Conservation (phyloP, 2,329 filamentous ascomycete genomes). For the Nigrospora osmanthi region DNA sequence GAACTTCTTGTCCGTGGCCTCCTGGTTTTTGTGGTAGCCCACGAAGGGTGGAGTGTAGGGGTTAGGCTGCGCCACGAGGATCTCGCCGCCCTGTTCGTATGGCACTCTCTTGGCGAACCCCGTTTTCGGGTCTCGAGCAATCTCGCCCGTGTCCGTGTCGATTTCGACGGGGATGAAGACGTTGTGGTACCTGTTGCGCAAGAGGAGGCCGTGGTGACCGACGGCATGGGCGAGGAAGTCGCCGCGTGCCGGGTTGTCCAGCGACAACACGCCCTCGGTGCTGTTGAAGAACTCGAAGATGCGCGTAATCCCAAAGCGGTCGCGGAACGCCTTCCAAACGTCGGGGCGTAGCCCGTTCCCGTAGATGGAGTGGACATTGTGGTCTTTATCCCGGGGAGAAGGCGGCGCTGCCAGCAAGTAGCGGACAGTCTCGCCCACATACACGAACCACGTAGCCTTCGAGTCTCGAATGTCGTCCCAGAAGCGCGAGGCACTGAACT, state of each 20-base stretch:
- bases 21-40: slow-evolving; percentile 60
- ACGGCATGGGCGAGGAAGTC: slow-evolving; percentile 58
- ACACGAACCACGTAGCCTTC: slow-evolving; percentile 62
- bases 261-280: slow-evolving; percentile 60
- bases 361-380: slow-evolving; percentile 51
- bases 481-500: slow-evolving; percentile 63
- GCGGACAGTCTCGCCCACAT: slow-evolving; percentile 70
- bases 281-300: slow-evolving; percentile 73
- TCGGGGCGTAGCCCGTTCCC: slow-evolving; percentile 64
- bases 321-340: slow-evolving; percentile 57
- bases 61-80: slow-evolving; percentile 51
- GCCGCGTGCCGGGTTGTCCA: slow-evolving; percentile 53
- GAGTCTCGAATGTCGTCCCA: slow-evolving; percentile 66
- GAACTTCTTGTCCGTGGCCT: slow-evolving; percentile 61
- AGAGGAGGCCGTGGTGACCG: slow-evolving; percentile 61
- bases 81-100: slow-evolving; percentile 67
- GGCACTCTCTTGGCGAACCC: slow-evolving; percentile 57
- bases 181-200: slow-evolving; percentile 43
- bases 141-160: slow-evolving; percentile 60
- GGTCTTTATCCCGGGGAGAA: slow-evolving; percentile 50
- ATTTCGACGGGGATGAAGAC: slow-evolving; percentile 59
- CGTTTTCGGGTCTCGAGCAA: slow-evolving; percentile 57
- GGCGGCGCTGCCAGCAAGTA: slow-evolving; percentile 65
- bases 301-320: slow-evolving; percentile 53
- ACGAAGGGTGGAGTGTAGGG: slow-evolving; percentile 51